Evolutionary conservation across 2,329 filamentous ascomycete genomes (phyloP), one percentile per base, ranked within the genome.

Genomic region (Aspergillus latus): DNA sequence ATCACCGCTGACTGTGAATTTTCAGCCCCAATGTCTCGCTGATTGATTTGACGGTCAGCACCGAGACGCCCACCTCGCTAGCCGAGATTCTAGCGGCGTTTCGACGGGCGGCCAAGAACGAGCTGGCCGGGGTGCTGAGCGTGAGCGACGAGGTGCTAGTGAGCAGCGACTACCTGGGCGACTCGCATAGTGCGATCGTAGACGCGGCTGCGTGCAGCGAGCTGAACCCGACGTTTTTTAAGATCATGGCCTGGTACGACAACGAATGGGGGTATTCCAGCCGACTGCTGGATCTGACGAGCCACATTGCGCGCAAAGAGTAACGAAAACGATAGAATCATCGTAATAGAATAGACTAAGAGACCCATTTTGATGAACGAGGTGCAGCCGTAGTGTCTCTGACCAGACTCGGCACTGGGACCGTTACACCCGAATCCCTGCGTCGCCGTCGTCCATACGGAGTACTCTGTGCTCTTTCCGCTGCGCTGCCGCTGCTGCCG

Each of bases 181-280:
- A 95, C 83, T 83, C 82, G 74, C 79, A 86, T 84, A 94, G 90
- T 64, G 95, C 90, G 78, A 92, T 96, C 83, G 94, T 96, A 76
- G 92, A 96, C 76, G 90, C 90, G 76, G 92, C 94, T 84, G 91
- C 92, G 56, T 91, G 91, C 83, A 93, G 95, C 80, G 88, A 90
- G 64, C 85, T 96, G 69, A 96, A 96, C 49, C 62, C 10, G 8
- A 15, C 95, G 85, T 96, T 96, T 76, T 88, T 94, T 83, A 96
- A 96, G 85, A 84, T 96, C 62, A 88, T 95, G 76, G 86, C 86
- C 67, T 96, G 92, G 92, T 93, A 94, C 80, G 90, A 93, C 83
- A 96, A 96, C 82, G 91, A 96, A 84, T 95, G 90, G 90, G 92
- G 90, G 71, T 96, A 96, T 86, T 92, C 88, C 76, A 90, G 90